A percentile compares a stretch with the other conserved stretches of the same genome.
Evolutionary conservation across 371 early-diverging fungal species (phyloP).

Genomic region (Sporodiniella umbellata): DNA sequence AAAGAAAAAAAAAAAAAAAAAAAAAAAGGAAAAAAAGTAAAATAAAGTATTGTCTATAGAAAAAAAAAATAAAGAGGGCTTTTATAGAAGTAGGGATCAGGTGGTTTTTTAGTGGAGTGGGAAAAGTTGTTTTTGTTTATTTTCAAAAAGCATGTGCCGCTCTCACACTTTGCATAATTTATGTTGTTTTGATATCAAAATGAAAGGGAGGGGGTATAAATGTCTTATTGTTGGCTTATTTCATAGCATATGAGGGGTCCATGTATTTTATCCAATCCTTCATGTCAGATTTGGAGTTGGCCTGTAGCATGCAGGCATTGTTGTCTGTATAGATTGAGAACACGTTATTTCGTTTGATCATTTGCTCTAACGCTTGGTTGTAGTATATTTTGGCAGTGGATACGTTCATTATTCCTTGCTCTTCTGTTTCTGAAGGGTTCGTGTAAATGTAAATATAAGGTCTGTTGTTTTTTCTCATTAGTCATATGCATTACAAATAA

Average conservation of each 20-base stretch:
- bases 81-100: slow-evolving; percentile 10
- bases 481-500: neutral
- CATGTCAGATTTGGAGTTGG: slow-evolving; percentile 62
- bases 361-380: slow-evolving; percentile 47
- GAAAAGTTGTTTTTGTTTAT: neutral
- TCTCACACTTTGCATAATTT: slow-evolving; percentile 19
- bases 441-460: slow-evolving; percentile 77
- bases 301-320: slow-evolving; percentile 68
- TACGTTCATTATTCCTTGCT: slow-evolving; percentile 68
- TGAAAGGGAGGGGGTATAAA: slow-evolving; percentile 1
- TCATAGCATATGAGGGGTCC: slow-evolving; percentile 43
- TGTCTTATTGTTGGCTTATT: slow-evolving; percentile 5
- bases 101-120: slow-evolving; percentile 3
- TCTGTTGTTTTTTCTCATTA: slow-evolving; percentile 12
- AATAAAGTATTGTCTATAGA: slow-evolving; percentile 1
- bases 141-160: slow-evolving; percentile 22
- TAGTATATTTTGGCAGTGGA: slow-evolving; percentile 61
- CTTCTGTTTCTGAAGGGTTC: slow-evolving; percentile 53
- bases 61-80: neutral
- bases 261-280: slow-evolving; percentile 68
- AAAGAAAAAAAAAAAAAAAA: slow-evolving; percentile 4
- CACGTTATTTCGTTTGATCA: slow-evolving; percentile 53
- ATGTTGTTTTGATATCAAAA: no score
- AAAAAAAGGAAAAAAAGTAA: slow-evolving; percentile 1
- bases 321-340: slow-evolving; percentile 72